Evolutionary conservation across 2,329 filamentous ascomycete species (phyloP), one percentile per base, ranked within the genome.

Genomic region (Fusarium cyanostomum): DNA sequence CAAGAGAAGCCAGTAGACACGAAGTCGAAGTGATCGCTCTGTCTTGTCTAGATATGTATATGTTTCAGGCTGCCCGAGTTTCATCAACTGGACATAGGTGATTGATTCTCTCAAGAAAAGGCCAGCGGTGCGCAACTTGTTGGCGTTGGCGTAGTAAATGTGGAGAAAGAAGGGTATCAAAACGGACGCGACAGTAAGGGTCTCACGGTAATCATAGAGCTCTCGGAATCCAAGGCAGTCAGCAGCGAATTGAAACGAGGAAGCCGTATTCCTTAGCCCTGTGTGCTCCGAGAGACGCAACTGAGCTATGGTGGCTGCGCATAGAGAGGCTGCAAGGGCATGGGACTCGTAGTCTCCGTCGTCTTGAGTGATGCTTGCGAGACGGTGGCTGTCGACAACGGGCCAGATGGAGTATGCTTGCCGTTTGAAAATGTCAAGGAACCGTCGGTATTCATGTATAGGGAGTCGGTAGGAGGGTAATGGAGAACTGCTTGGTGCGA

Each of bases 101-200:
- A 72, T 69, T 7, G 68, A 46, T 26, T 72, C 70, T 34, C 69
- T 55, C 12, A 72, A 30, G 7, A 66, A 71, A 1, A 68, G 31
- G 5, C 64, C 68, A 18, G 70, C 67, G 4, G 67, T 72, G 8
- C 67, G 56, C n/a, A 72, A 26, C 26, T 72, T 73, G n/a, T 64
- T 56, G 8, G 70, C 66, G 8, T 73, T 73, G 28, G 71, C 65
- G 28, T 68, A 71, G 38, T 73, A 73, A 15, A 73, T 56, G 37
- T 73, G 71, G 1, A 73, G 52, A 34, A 73, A 72, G 49, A 73
- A 72, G 1, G 71, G 60, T 37, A 65, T 71, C 6, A 73, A 30
- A 10, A 70, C 35, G 3, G 71, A 73, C 1, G 48, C 16, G 7
- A 67, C 13, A 12, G 24, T 60, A 26, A 54, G 60, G 8, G 42